These are phyloP conservation scores for Chrysoporthe austroafricana DNA, from an alignment of 2,329 filamentous ascomycete species.

Conservation along the genomic window DNA sequence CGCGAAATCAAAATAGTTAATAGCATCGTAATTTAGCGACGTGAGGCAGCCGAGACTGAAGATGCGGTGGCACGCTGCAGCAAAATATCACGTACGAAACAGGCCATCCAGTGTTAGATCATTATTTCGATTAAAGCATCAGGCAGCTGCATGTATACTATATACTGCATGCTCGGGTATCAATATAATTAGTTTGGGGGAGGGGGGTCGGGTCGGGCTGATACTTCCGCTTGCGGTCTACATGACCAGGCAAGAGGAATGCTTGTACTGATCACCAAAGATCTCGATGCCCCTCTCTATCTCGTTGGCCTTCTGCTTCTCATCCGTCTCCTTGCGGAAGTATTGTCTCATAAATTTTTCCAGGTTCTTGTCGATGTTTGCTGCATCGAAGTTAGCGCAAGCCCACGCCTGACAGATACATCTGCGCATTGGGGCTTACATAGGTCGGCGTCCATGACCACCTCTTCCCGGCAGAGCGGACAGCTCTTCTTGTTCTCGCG, in stretches of 20 bases:
- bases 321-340: slow-evolving; percentile 72
- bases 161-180: slow-evolving; percentile 25
- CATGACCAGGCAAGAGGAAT: slow-evolving; percentile 65
- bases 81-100: neutral
- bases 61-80: neutral
- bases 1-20: neutral
- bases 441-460: slow-evolving; percentile 71
- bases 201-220: neutral
- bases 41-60: neutral
- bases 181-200: slow-evolving; percentile 1
- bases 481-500: slow-evolving; percentile 69
- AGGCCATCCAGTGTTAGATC: neutral
- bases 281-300: slow-evolving; percentile 73
- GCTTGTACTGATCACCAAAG: slow-evolving; percentile 68
- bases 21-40: neutral
- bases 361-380: slow-evolving; percentile 71
- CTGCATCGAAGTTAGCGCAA: slow-evolving; percentile 40
- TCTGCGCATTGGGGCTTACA: slow-evolving; percentile 46
- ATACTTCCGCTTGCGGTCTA: slow-evolving; percentile 35
- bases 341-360: slow-evolving; percentile 73
- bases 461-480: slow-evolving; percentile 74
- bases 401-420: neutral
- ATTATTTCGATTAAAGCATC: neutral
- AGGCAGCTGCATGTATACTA: slow-evolving; percentile 18
- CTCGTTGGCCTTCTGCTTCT: slow-evolving; percentile 74